Evolutionary conservation across 2,329 filamentous ascomycete genomes (phyloP), one percentile per base, ranked within the genome.

Genomic region (Colletotrichum lentis): DNA sequence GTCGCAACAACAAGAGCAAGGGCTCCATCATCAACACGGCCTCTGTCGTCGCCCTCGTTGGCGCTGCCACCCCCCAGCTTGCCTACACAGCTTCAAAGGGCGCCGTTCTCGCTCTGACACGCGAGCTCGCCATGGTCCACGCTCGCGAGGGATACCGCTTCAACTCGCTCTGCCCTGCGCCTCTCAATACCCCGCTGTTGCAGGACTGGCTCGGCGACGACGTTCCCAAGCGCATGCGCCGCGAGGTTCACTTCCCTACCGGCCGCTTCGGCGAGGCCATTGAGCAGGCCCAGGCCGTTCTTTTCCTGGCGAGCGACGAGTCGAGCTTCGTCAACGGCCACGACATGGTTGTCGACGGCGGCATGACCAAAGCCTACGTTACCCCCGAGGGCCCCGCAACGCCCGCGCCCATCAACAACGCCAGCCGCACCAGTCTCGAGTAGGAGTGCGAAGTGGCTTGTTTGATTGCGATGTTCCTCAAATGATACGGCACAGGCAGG

Each of bases 31-130:
- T 97, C 86, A 97, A 97, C 85, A 97, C 93, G 3, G 94, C 93
- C 31, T 94, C 91, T 54, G 91, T 97, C 56, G 94, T 97, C 54
- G 94, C 93, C 3, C 85, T 97, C 60, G 91, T 97, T 60, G 94
- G 94, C 56, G 90, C 91, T 69, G 93, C 93, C 31, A 96, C 94
- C 1, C 93, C 94, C 0, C 94, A 97, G 82, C 84, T 96, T 66
- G 94, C 94, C 43, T 97, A 97, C 82, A 97, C 94, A 1, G 93
- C 94, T 16, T 94, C 91, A 81, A 97, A 97, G 84, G 94, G 94
- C 67, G 94, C 94, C 5, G 94, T 97, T 1, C 83, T 97, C 31
- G 94, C 94, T 10, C 84, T 97, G 82, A 97, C 94, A 43, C 88
- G 94, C 69, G 94, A 97, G 79, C 82, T 97, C 71, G 93, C 94